Evolutionary conservation across 768 basidiomycete genomes (phyloP).

Genomic region (Russula sp.): DNA sequence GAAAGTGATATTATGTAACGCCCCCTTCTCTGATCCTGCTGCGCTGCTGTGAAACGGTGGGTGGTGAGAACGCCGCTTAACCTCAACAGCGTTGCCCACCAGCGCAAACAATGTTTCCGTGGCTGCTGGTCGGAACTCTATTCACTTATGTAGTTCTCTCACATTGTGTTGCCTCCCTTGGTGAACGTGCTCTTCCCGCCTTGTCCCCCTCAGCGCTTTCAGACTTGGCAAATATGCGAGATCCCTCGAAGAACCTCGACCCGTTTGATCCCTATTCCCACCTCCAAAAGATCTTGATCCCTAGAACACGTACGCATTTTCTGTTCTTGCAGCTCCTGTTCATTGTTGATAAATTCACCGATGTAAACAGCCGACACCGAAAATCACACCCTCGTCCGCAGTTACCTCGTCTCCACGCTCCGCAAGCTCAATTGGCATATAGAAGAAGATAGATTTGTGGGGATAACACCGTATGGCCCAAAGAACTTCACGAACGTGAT

Average conservation of each 20-base stretch:
- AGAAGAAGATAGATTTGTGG: constrained; percentile 77
- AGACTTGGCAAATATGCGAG: constrained; percentile 44
- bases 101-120: neutral
- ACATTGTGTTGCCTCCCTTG: constrained; percentile 29
- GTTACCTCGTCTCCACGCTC: constrained; percentile 71
- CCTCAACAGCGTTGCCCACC: neutral
- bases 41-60: no score
- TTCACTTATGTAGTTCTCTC: constrained; percentile 18
- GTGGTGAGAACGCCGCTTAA: no score
- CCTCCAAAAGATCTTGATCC: constrained; percentile 79
- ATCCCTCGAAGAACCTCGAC: constrained; percentile 65
- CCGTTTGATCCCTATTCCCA: constrained; percentile 59
- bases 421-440: constrained; percentile 76
- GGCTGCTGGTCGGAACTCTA: neutral
- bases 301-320: constrained; percentile 57
- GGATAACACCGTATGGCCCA: constrained; percentile 70
- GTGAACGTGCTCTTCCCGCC: constrained; percentile 32
- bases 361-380: constrained; percentile 53
- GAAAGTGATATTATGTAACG: neutral
- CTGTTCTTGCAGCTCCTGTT: constrained; percentile 3
- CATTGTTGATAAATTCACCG: neutral
- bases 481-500: constrained; percentile 85
- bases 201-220: constrained; percentile 47
- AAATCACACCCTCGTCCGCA: constrained; percentile 74
- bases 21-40: no score